Base-by-base conservation (phyloP, 2,329 filamentous ascomycete genomes). In the Dothidotthia symphoricarpi region DNA sequence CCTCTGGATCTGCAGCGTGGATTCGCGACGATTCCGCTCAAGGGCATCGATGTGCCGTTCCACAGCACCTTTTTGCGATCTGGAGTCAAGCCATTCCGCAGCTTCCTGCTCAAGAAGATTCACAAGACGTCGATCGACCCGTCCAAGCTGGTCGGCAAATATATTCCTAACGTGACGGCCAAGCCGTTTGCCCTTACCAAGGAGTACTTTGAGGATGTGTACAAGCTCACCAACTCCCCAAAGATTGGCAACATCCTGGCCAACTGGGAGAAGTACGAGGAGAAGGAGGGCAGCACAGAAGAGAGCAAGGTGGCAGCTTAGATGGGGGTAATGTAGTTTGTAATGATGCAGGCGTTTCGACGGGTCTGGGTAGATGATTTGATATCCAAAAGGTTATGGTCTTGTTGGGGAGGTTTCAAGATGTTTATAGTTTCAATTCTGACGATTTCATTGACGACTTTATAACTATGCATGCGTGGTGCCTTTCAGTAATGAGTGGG, bases 131-230 rank as follows among this genome's bases (percentile, higher is more conserved):
- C 87, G 36, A 97, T 98, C 68, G 93, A 98, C 68, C 93, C 93
- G 4, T 86, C 87, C 67, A 97, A 97, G 78, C 74, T 98, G 61
- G 80, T 98, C 54, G 93, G 93, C 61, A 98, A 98, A 74, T 98
- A 98, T 74, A 97, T 98, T 53, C 93, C 93, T 56, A 98, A 98
- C 71, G 94, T 98, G 53, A 98, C 93, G 39, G 93, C 93, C 41
- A 84, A 84, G 71, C 93, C 93, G 12, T 98, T 98, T 67, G 88
- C 89, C 68, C 76, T 98, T 52, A 95, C 89, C 38, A 95, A 90
- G 78, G 93, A 97, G 74, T 98, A 98, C 75, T 98, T 98, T 71
- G 91, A 98, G 78, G 93, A 97, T 64, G 94, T 98, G 34, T 97
- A 97, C 74, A 82, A 82, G 59, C 73, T 98, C 66, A 98, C 93